Percentiles rank a stretch among this genome's conserved stretches.
These are phyloP conservation scores for Aureobasidium mangrovei DNA, from an alignment of 2,329 filamentous ascomycete genomes.

Conservation along the genomic window DNA sequence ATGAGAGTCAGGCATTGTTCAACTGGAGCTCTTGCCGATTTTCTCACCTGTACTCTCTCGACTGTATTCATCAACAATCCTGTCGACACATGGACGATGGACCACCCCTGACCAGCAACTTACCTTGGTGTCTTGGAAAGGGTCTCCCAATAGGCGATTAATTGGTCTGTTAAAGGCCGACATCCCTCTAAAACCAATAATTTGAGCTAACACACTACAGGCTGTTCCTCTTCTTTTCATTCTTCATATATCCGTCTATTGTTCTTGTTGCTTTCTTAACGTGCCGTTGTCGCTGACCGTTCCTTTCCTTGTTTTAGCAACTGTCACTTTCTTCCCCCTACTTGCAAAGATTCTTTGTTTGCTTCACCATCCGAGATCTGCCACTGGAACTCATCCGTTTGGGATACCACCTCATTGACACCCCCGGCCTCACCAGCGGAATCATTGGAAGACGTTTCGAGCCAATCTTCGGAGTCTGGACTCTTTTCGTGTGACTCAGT, in stretches of 20 bases:
- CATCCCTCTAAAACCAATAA: not conserved
- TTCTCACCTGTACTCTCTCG: too few species aligned
- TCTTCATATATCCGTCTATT: not conserved
- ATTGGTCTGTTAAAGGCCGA: constrained; percentile 9
- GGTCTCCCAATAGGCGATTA: not conserved
- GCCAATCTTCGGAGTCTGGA: constrained; percentile 11
- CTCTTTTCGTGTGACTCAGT: constrained; percentile 19
- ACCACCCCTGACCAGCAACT: too few species aligned
- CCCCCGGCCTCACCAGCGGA: constrained; percentile 15
- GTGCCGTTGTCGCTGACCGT: constrained; percentile 5
- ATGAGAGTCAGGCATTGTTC: too few species aligned
- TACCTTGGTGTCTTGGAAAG: too few species aligned
- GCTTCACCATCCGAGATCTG: constrained; percentile 14
- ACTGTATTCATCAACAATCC: too few species aligned
- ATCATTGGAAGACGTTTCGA: constrained; percentile 7
- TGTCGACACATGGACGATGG: too few species aligned
- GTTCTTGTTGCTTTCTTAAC: not conserved
- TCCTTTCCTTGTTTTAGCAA: constrained; percentile 13
- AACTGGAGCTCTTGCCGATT: too few species aligned
- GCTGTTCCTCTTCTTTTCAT: constrained; percentile 7
- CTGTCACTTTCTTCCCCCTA: constrained; percentile 13
- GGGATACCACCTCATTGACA: constrained; percentile 11
- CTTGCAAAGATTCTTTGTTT: constrained; percentile 14
- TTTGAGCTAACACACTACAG: constrained; percentile 2
- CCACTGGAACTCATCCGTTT: constrained; percentile 16